These are phyloP conservation scores for Candida tallmaniae DNA, from an alignment of 805 yeast species.

Conservation along the genomic window DNA sequence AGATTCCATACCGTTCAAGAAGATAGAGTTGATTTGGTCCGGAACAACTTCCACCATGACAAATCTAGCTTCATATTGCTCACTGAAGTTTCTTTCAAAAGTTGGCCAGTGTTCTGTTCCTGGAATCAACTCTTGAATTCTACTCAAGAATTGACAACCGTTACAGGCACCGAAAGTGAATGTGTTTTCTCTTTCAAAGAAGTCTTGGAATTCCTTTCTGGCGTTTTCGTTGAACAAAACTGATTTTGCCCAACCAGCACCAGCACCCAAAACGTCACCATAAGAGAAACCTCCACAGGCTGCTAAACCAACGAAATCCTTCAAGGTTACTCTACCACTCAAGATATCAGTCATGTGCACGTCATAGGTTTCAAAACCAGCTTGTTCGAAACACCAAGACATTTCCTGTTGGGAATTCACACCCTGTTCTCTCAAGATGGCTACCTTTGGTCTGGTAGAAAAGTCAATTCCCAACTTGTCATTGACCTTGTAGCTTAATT, in stretches of 20 bases:
- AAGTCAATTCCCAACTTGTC: conserved; percentile 40
- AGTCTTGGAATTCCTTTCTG: conserved; percentile 67
- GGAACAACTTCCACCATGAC: conserved; percentile 74
- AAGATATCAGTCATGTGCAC: conserved; percentile 95
- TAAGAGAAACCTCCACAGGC: conserved; percentile 99
- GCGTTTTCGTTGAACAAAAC: conserved; percentile 79
- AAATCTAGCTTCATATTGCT: conserved; percentile 95
- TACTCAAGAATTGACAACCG: conserved; percentile 94
- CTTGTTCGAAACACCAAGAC: conserved; percentile 95
- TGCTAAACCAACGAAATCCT: conserved; percentile 85
- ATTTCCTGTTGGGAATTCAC: conserved; percentile 97
- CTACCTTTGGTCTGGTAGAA: conserved; percentile 73
- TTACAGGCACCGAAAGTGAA: conserved; percentile 98
- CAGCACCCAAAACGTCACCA: conserved; percentile 98
- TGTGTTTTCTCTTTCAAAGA: conserved; percentile 87
- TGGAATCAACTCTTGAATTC: conserved; percentile 81
- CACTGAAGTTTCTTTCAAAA: conserved; percentile 85
- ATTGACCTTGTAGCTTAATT: conserved; percentile 63
- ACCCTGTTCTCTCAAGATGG: conserved; percentile 96
- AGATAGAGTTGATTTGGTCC: conserved; percentile 53
- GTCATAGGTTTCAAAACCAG: conserved; percentile 92
- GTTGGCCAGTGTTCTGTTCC: conserved; percentile 96
- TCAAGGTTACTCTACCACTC: conserved; percentile 64
- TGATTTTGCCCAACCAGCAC: conserved; percentile 98
- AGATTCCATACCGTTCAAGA: conserved; percentile 89